Base-by-base conservation (phyloP, 2,329 filamentous ascomycete species). In the Ophiosphaerella korrae region DNA sequence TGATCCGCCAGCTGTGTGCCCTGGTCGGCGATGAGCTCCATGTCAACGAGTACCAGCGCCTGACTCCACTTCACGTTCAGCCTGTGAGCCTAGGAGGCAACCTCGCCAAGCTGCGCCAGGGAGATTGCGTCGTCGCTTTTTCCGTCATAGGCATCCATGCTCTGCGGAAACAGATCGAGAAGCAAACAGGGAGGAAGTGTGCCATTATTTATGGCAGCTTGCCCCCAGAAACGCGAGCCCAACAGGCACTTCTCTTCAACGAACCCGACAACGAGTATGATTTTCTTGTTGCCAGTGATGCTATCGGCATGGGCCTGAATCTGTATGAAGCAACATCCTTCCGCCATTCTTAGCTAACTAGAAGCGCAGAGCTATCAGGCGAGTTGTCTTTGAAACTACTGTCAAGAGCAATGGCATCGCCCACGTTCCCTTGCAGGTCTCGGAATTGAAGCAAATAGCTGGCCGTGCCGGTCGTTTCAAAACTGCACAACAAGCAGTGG, bases 221-320 rank as follows among this genome's bases (percentile, higher is more conserved):
- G 37, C 94, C 94, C 0, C 93, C 94, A 1, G 94, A 99, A 72
- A 96, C 93, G 35, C 85, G 94, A 55, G 91, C 92, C 3, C 87
- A 93, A 68, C 94, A 99, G 75, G 94, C 94, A 0, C 85, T 86
- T 13, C 80, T 97, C 0, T 99, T 99, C 80, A 99, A 99, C 68
- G 90, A 97, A 57, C 92, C 92, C 0, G 75, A 96, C 68, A 99
- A 95, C 70, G 92, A 97, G 52, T 99, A 97, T 69, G 94, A 99
- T 70, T 95, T 87, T 62, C 80, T 99, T 5, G 92, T 94, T 23
- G 94, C 95, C 7, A 97, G 91, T 63, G 92, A 97, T 74, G 94
- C 94, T 40, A 93, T 99, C 55, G 94, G 94, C 33, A 97, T 99
- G 93, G 94, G 95, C 1, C 78, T 99, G 18, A 99, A 99, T 67